Conservation (phyloP, 108 stramenopile genomes). For the Cafeteria roenbergensis region DNA sequence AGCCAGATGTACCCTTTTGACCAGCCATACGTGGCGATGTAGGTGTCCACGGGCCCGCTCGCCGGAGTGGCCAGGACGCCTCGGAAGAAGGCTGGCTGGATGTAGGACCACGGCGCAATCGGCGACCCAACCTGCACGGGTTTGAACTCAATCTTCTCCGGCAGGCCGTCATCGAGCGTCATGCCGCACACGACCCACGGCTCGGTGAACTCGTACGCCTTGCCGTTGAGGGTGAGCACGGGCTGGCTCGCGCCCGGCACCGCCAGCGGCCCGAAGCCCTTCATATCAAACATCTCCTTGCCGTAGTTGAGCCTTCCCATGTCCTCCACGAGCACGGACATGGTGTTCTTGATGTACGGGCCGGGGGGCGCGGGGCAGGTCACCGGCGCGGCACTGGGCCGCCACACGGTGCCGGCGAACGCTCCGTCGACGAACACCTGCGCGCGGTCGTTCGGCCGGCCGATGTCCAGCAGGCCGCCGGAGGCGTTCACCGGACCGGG, state of each 20-base stretch:
- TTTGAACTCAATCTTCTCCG: neutral
- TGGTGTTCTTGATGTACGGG: neutral
- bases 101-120: too few species aligned
- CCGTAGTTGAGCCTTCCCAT: slow-evolving; percentile 14
- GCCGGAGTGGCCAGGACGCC: neutral
- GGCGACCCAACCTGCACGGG: too few species aligned
- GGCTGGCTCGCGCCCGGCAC: neutral
- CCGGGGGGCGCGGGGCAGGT: neutral
- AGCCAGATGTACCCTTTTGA: slow-evolving; percentile 11
- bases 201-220: neutral
- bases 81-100: neutral
- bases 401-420: neutral
- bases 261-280: neutral
- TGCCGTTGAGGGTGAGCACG: neutral
- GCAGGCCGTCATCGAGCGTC: neutral
- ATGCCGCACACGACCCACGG: neutral
- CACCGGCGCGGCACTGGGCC: neutral
- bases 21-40: neutral
- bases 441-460: neutral
- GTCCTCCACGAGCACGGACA: slow-evolving; percentile 12
- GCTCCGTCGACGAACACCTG: slow-evolving; percentile 4
- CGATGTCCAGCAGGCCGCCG: neutral
- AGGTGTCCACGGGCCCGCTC: neutral
- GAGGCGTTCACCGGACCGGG: too few species aligned
- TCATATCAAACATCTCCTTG: neutral